Base-by-base conservation (phyloP, 306 rosid genomes). In the Dalbergia cultrata region DNA sequence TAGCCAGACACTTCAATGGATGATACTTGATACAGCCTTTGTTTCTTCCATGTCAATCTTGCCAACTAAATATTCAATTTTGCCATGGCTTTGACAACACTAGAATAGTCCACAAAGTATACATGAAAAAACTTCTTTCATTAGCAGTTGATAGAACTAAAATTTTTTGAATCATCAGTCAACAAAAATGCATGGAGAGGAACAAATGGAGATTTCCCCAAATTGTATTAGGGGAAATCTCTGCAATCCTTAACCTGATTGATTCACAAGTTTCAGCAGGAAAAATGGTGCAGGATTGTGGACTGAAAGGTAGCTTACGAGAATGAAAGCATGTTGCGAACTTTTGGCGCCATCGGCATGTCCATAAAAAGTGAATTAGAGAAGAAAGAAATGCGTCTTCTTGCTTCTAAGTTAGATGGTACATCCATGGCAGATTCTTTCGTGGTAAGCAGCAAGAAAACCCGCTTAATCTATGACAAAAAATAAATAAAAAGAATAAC, bases 341-440 rank as follows among this genome's bases (percentile, higher is more conserved):
- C 98, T 96, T 93, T 96, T 45, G 99, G 99, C n/a, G 99, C 92
- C 52, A 87, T 33, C 69, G 97, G 99, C 99, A 96, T 96, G 63
- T 92, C 90, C 99, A 96, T 96, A 85, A 93, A 96, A 74, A 96
- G 70, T 18, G 99, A 96, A 90, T 96, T 96, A 54, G 98, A 93
- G 82, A 96, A 96, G 90, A 92, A 96, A 62, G 99, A 93, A 60
- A 96, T 96, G 0, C 99, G 93, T 84, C 99, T 85, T 85, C 99
- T 93, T 64, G 99, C 99, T 88, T 96, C 99, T 58, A 96, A 90
- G 86, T 96, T 96, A 80, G 98, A 92, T 0, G 99, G 99, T 12
- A 96, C 99, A 67, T 93, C 98, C 98, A 96, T 96, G 72, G 98
- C 99, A 83, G 99, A 96, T 82, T 96, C 99, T 87, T 96, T 96